phyloP scores from a whole-genome alignment of 495 filamentous ascomycete species.

The Thozetella sp. region DNA sequence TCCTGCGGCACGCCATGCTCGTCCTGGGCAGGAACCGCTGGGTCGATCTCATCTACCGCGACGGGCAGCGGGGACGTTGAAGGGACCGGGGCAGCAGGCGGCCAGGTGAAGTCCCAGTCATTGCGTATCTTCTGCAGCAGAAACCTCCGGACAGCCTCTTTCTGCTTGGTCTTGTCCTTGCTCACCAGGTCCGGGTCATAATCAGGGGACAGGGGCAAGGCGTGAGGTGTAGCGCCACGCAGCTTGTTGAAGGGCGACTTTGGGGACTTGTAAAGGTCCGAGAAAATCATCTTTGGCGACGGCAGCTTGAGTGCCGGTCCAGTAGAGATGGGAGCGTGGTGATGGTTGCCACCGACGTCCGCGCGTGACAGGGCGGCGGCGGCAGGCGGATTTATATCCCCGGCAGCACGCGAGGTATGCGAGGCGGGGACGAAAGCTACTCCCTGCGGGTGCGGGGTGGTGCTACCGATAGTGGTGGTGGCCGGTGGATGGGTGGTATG shows the following conservation, averaged over 20 bases:
- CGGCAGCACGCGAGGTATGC: conserved; percentile 11
- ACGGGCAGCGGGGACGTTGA: conserved; percentile 1
- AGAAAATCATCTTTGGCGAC: conserved; percentile 33
- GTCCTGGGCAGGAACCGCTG: not conserved
- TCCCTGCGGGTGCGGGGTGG: conserved; percentile 26
- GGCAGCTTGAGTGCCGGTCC: not conserved
- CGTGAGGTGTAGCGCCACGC: conserved; percentile 26
- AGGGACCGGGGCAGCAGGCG: conserved; percentile 16
- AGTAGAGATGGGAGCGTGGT: not conserved
- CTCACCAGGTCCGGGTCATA: conserved; percentile 56
- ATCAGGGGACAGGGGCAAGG: conserved; percentile 26
- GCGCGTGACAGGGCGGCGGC: conserved; percentile 14
- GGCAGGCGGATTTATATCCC: conserved; percentile 23
- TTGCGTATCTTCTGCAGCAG: conserved; percentile 56
- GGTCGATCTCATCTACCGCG: not conserved
- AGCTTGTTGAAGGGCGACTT: conserved; percentile 38
- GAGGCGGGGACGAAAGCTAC: conserved; percentile 7
- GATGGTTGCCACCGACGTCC: conserved; percentile 20
- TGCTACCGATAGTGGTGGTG: no score
- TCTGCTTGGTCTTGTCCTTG: conserved; percentile 54
- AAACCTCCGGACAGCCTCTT: conserved; percentile 51
- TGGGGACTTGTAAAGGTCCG: conserved; percentile 36
- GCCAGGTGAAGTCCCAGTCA: conserved; percentile 60
- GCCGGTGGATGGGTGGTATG: not conserved
- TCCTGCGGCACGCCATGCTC: not conserved